These are phyloP conservation scores for Nectriaceae sp. DNA, from an alignment of 2,329 filamentous ascomycete species.

Conservation along the genomic window DNA sequence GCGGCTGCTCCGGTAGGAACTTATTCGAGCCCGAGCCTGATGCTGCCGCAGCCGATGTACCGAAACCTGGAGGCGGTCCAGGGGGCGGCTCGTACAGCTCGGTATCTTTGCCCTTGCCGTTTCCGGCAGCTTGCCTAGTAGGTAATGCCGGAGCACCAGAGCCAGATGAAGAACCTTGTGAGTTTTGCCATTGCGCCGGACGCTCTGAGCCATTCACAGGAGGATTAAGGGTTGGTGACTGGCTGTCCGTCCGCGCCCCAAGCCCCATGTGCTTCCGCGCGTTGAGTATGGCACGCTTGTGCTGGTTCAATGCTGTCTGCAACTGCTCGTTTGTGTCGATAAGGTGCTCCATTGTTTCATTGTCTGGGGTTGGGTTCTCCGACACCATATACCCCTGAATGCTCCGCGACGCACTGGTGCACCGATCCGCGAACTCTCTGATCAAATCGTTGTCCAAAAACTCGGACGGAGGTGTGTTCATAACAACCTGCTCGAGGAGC, in stretches of 20 bases:
- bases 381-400: constrained; percentile 85
- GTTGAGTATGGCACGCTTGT: constrained; percentile 76
- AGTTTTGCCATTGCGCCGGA: constrained; percentile 14
- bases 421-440: constrained; percentile 88
- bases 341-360: constrained; percentile 88
- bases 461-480: constrained; percentile 77
- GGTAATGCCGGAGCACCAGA: constrained; percentile 13
- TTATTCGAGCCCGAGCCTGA: constrained; percentile 24
- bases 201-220: constrained; percentile 34
- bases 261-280: constrained; percentile 57
- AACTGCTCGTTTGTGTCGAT: constrained; percentile 96
- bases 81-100: constrained; percentile 28
- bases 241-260: constrained; percentile 30
- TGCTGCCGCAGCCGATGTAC: constrained; percentile 5
- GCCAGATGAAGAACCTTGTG: constrained; percentile 14
- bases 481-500: constrained; percentile 87
- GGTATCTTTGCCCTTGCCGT: constrained; percentile 39
- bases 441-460: constrained; percentile 84
- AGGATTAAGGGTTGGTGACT: constrained; percentile 30
- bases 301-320: constrained; percentile 77
- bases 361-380: constrained; percentile 79
- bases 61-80: constrained; percentile 21
- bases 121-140: constrained; percentile 18
- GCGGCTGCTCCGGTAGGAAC: constrained; percentile 16
- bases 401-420: constrained; percentile 75